These are phyloP conservation scores for Neospora caninum DNA, from an alignment of 169 alveolate species.

Conservation along the genomic window DNA sequence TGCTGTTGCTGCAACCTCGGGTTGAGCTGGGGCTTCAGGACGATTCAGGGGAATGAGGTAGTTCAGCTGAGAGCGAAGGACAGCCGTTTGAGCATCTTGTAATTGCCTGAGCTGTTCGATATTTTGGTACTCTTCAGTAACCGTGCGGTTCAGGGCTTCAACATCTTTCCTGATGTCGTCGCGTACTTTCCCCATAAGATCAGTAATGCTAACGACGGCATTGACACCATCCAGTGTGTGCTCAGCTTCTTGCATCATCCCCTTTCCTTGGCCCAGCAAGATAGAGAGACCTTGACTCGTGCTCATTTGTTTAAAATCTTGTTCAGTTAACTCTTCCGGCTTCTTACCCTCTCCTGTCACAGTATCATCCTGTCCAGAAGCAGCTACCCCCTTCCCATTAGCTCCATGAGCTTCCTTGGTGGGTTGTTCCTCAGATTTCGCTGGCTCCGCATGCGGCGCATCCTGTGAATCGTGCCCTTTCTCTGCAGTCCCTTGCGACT, in stretches of 20 bases:
- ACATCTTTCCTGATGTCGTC: slow-evolving; percentile 20
- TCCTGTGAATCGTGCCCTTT: background rate
- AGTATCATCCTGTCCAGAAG: background rate
- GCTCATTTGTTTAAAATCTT: background rate
- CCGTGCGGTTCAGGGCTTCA: slow-evolving; percentile 24
- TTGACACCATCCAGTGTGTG: slow-evolving; percentile 15
- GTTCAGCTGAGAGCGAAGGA: slow-evolving; percentile 24
- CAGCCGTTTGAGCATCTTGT: slow-evolving; percentile 27
- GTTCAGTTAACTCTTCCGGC: background rate
- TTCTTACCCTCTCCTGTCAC: background rate
- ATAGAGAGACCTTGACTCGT: background rate
- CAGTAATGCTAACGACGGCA: background rate
- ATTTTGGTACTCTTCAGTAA: slow-evolving; percentile 21
- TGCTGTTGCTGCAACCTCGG: background rate
- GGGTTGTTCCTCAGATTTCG: background rate
- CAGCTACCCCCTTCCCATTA: background rate
- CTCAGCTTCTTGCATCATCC: background rate
- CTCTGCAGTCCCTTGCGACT: background rate
- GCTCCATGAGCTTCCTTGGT: background rate
- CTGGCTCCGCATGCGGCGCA: background rate
- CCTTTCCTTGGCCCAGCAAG: slow-evolving; percentile 4
- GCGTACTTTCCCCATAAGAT: background rate
- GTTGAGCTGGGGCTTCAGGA: background rate
- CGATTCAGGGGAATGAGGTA: slow-evolving; percentile 20
- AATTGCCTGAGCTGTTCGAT: slow-evolving; percentile 29